Percentiles rank a stretch among this genome's conserved stretches.
These are phyloP conservation scores for Przewalskia tangutica DNA, from an alignment of 257 asterid genomes.

Conservation along the genomic window DNA sequence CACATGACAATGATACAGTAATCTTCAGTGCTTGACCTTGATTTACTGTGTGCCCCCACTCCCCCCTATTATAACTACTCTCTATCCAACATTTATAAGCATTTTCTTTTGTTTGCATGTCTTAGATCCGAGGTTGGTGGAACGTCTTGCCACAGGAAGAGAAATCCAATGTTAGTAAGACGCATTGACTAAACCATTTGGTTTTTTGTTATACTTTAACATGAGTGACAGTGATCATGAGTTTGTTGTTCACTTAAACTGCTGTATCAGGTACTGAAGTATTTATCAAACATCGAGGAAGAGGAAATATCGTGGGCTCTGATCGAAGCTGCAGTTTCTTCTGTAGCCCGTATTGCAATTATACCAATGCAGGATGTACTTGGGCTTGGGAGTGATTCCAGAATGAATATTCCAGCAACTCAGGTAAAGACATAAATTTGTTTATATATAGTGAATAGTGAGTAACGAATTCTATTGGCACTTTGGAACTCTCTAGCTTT, in stretches of 20 bases:
- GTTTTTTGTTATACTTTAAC: neutral
- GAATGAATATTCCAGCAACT: slow-evolving; percentile 97
- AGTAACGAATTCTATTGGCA: neutral
- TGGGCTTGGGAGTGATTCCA: slow-evolving; percentile 72
- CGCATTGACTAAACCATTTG: neutral
- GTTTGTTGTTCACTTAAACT: slow-evolving; percentile 11
- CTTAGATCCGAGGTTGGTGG: slow-evolving; percentile 96
- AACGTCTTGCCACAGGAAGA: slow-evolving; percentile 58
- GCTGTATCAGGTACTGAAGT: slow-evolving; percentile 51
- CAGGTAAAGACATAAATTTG: slow-evolving; percentile 35
- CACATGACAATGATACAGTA: slow-evolving; percentile 99
- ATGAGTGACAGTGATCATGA: neutral
- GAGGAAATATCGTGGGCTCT: slow-evolving; percentile 82
- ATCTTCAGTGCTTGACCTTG: neutral
- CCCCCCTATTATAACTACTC: neutral
- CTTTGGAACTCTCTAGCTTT: neutral
- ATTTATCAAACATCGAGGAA: slow-evolving; percentile 47
- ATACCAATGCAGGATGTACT: slow-evolving; percentile 97
- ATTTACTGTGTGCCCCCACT: neutral
- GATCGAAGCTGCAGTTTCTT: slow-evolving; percentile 71
- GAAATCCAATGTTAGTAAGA: slow-evolving; percentile 60
- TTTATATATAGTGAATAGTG: neutral
- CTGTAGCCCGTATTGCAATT: slow-evolving; percentile 77
- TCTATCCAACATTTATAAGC: neutral
- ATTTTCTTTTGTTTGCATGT: slow-evolving; percentile 5